Evolutionary conservation across 1,284 basidiomycete species (phyloP), one percentile per base, ranked within the genome.

Genomic region (Trichosporon sp.): DNA sequence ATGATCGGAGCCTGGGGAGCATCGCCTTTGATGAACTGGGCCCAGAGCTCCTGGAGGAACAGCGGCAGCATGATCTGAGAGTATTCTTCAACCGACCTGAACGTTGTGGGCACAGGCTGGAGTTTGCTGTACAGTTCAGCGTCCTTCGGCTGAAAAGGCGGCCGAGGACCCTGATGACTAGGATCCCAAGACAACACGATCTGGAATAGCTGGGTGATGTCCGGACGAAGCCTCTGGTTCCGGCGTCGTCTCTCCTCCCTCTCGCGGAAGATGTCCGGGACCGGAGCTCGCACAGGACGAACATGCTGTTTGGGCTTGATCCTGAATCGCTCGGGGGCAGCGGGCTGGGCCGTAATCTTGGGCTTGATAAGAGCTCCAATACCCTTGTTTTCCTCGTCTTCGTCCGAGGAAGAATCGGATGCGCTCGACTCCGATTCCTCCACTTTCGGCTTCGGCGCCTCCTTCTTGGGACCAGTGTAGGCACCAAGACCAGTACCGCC

Each of bases 1-100:
- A 90, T 88, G 23, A 90, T 73, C 63, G 87, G 84, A 5, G 66
- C 65, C 9, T 74, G 72, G 60, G 88, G 85, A 63, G 90, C 87
- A 71, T 91, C 77, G 89, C 31, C 92, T 86, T 74, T 91, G 86
- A 34, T 83, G 74, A 62, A 98, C 85, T 97, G 92, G 31, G 90
- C 87, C 95, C 96, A 98, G 68, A 91, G 89, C 80, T 99, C 96
- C 65, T 92, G 84, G 32, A 95, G 81, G 25, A 98, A 83, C n/a
- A 99, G 83, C 1, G 96, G 93, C 70, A 92, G 87, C 74, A 96
- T 93, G 27, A 89, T 83, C 27, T 82, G 81, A 44, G 86, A 84
- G 78, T 96, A 99, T 32, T 93, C 85, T 4, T 82, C 76, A 60
- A 87, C 85, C 64, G 86, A 84, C 2, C 72, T 71, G 75, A 97